A percentile compares a stretch with the other conserved stretches of the same genome.
phyloP scores from a whole-genome alignment of 768 basidiomycete genomes.

The Lactarius hatsudake region DNA sequence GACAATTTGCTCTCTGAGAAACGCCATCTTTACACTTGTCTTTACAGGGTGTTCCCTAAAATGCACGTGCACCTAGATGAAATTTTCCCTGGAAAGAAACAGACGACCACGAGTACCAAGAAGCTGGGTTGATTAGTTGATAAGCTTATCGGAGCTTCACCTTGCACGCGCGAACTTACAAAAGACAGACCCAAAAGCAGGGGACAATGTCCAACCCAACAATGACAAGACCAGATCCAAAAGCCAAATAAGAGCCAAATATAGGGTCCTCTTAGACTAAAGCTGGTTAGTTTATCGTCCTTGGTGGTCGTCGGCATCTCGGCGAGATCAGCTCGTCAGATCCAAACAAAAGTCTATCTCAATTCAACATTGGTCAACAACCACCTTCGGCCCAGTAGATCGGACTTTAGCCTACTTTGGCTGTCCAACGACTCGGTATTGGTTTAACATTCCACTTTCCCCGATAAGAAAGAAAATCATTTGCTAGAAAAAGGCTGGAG shows the following conservation, averaged over 20 bases:
- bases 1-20: neutral
- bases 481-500: neutral
- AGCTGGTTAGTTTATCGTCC: slow-evolving; percentile 3
- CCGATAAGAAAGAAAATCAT: slow-evolving; percentile 16
- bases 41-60: neutral
- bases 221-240: neutral
- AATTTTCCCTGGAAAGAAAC: neutral
- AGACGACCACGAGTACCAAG: neutral
- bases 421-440: neutral
- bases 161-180: neutral
- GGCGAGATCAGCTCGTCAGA: slow-evolving; percentile 14
- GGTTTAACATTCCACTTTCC: neutral
- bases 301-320: neutral
- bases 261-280: slow-evolving; percentile 13
- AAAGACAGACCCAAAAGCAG: neutral
- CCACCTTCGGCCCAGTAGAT: neutral
- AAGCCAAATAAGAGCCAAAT: slow-evolving; percentile 15
- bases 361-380: slow-evolving; percentile 5
- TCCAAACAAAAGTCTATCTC: slow-evolving; percentile 23
- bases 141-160: slow-evolving; percentile 6
- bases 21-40: neutral
- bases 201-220: neutral
- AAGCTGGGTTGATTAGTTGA: neutral
- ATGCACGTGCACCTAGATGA: neutral
- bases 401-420: slow-evolving; percentile 12